Evolutionary conservation across 352 stramenopile genomes (phyloP).

Genomic region (Phytophthora hibernalis): DNA sequence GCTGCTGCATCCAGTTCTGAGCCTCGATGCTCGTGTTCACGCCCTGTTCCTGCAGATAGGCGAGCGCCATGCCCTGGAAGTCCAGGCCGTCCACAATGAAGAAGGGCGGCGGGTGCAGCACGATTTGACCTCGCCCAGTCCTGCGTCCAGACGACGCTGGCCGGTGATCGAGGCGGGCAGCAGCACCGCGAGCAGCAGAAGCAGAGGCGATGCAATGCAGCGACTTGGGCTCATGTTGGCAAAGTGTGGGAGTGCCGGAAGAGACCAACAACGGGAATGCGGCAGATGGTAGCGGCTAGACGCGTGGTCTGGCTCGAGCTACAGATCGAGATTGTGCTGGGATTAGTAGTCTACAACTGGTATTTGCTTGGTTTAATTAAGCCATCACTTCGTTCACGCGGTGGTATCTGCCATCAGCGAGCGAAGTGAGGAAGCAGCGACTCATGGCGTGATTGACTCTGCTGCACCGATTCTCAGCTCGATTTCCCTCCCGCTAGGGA

Average conservation of each 20-base stretch:
- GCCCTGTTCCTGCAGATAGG: slow-evolving; percentile 61
- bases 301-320: slow-evolving; percentile 21
- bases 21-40: slow-evolving; percentile 56
- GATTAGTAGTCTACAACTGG: slow-evolving; percentile 15
- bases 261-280: slow-evolving; percentile 19
- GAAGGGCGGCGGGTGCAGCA: slow-evolving; percentile 55
- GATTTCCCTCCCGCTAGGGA: slow-evolving; percentile 69
- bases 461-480: slow-evolving; percentile 64
- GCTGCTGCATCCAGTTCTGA: slow-evolving; percentile 44
- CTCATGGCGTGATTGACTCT: slow-evolving; percentile 26
- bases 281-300: slow-evolving; percentile 8
- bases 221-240: slow-evolving; percentile 4
- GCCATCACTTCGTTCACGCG: slow-evolving; percentile 8
- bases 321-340: slow-evolving; percentile 24
- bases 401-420: neutral
- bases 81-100: slow-evolving; percentile 62
- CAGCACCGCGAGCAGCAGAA: slow-evolving; percentile 14
- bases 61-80: slow-evolving; percentile 51
- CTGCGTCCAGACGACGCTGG: slow-evolving; percentile 24
- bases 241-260: slow-evolving; percentile 14
- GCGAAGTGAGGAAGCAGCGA: slow-evolving; percentile 34
- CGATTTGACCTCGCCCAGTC: slow-evolving; percentile 52
- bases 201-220: slow-evolving; percentile 1
- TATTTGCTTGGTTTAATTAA: slow-evolving; percentile 1
- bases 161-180: slow-evolving; percentile 8